phyloP scores from a whole-genome alignment of 2,329 filamentous ascomycete species.

The Orbilia quercus region DNA sequence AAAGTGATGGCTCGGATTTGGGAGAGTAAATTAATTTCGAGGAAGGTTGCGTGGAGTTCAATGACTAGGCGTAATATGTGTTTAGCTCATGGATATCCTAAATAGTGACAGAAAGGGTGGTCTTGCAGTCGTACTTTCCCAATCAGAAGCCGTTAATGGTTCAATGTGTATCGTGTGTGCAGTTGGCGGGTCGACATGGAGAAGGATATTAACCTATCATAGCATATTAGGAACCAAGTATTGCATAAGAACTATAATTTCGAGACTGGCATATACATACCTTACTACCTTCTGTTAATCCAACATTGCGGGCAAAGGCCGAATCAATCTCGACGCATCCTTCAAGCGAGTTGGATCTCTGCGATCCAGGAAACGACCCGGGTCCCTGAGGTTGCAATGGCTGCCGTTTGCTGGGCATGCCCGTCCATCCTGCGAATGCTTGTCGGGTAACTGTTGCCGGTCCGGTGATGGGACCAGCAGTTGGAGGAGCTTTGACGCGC shows the following conservation, averaged over 20 bases:
- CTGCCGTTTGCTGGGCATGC: conserved; percentile 92
- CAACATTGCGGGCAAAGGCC: conserved; percentile 60
- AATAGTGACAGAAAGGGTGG: not conserved
- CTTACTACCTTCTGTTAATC: conserved; percentile 60
- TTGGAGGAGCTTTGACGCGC: conserved; percentile 68
- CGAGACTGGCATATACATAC: conserved; percentile 36
- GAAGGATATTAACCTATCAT: conserved; percentile 69
- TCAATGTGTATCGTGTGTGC: conserved; percentile 97
- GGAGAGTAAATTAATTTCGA: conserved; percentile 90
- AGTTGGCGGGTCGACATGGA: conserved; percentile 90
- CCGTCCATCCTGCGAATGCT: conserved; percentile 93
- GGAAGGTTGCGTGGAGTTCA: conserved; percentile 92
- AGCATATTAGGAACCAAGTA: conserved; percentile 19
- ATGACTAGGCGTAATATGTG: conserved; percentile 70
- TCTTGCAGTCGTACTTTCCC: conserved; percentile 75
- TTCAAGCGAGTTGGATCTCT: conserved; percentile 55
- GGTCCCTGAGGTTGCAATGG: conserved; percentile 65
- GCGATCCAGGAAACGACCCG: conserved; percentile 55
- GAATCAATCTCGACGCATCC: conserved; percentile 60
- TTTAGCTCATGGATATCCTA: not conserved
- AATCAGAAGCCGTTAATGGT: conserved; percentile 91
- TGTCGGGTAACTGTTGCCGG: conserved; percentile 67
- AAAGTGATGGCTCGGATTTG: conserved; percentile 85
- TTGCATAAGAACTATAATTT: not conserved
- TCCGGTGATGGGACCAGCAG: conserved; percentile 62